These are phyloP conservation scores for Sugiyamaella boreocaroliniensis DNA, from an alignment of 805 yeast genomes.

Conservation along the genomic window DNA sequence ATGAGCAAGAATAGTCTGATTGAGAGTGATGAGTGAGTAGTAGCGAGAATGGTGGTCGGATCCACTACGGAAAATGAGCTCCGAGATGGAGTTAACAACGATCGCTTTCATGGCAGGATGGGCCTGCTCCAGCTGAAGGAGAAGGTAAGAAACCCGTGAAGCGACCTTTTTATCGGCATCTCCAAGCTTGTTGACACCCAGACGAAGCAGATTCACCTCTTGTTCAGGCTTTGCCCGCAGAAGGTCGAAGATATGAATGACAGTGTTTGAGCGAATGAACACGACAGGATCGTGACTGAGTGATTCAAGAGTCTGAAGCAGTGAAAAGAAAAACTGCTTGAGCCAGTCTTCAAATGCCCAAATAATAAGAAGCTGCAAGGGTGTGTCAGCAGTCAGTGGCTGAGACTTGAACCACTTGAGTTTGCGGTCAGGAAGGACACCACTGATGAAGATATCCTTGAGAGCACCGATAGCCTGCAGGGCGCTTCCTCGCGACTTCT, in stretches of 20 bases:
- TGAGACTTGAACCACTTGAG: constrained; percentile 74
- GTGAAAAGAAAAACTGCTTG: constrained; percentile 66
- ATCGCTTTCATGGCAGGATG: constrained; percentile 95
- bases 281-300: constrained; percentile 87
- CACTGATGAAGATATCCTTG: constrained; percentile 80
- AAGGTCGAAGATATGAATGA: constrained; percentile 71
- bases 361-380: constrained; percentile 55
- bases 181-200: constrained; percentile 92
- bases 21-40: constrained; percentile 79
- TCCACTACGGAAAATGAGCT: constrained; percentile 65
- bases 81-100: constrained; percentile 71
- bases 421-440: constrained; percentile 77
- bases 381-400: constrained; percentile 40
- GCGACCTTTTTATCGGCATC: constrained; percentile 87
- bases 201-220: constrained; percentile 79
- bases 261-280: constrained; percentile 73
- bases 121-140: constrained; percentile 73
- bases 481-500: constrained; percentile 90
- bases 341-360: constrained; percentile 87
- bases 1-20: constrained; percentile 83
- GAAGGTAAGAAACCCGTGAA: constrained; percentile 75
- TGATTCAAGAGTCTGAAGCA: constrained; percentile 65
- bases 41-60: constrained; percentile 80
- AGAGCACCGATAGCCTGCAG: constrained; percentile 83
- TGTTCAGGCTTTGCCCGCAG: constrained; percentile 89